Evolutionary conservation across 106 monocot genomes (phyloP).

Genomic region (Dioscorea alata): DNA sequence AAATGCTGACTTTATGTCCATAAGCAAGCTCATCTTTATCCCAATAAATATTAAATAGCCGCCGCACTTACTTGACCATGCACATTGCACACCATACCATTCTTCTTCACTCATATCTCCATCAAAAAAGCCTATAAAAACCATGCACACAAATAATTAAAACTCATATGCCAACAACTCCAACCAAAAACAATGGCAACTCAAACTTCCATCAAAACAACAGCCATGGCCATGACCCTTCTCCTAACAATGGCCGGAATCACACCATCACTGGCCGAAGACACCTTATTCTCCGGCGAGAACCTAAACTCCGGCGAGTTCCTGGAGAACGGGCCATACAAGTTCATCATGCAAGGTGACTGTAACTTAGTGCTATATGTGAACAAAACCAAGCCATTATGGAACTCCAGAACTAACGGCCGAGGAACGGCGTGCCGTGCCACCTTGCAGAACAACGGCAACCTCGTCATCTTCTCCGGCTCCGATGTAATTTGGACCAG

Average conservation of each 20-base stretch:
- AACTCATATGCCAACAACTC: not conserved
- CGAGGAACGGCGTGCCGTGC: slow-evolving; percentile 13
- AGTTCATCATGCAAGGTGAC: slow-evolving; percentile 23
- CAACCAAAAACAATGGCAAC: not conserved
- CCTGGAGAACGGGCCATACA: slow-evolving; percentile 20
- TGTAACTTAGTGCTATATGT: slow-evolving; percentile 28
- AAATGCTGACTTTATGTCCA: too few species aligned
- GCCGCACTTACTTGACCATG: too few species aligned
- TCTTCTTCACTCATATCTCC: too few species aligned
- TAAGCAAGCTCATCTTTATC: too few species aligned
- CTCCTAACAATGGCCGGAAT: not conserved
- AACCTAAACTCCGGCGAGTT: slow-evolving; percentile 8
- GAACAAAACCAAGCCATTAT: slow-evolving; percentile 12
- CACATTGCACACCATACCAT: too few species aligned
- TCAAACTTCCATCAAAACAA: not conserved
- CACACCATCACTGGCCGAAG: not conserved
- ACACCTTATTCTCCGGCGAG: slow-evolving; percentile 11
- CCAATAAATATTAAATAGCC: too few species aligned
- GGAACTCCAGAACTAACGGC: slow-evolving; percentile 17
- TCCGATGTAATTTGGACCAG: slow-evolving; percentile 14
- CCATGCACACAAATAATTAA: not conserved
- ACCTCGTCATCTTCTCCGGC: slow-evolving; percentile 23
- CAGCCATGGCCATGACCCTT: not conserved
- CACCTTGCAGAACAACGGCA: slow-evolving; percentile 19
- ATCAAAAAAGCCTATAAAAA: not conserved